Evolutionary conservation across 768 basidiomycete genomes (phyloP).

Genomic region (Termitomyces sp.): DNA sequence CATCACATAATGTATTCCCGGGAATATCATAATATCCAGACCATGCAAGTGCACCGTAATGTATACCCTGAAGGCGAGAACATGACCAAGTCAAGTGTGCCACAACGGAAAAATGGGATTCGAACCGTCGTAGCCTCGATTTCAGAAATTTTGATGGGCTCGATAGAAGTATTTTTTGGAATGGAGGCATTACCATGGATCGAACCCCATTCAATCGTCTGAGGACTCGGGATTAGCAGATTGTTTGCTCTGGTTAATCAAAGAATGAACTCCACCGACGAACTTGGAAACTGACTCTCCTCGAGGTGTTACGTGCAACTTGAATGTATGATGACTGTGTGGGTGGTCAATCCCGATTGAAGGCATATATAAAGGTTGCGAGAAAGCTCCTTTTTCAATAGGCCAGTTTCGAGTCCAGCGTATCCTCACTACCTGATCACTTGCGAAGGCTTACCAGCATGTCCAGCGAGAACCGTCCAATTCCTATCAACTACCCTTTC

Average conservation of each 20-base stretch:
- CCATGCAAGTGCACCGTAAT: too few relatives aligned
- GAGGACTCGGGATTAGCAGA: background rate
- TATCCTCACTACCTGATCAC: background rate
- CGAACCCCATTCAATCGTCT: background rate
- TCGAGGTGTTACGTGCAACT: background rate
- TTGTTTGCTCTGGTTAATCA: background rate
- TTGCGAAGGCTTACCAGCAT: background rate
- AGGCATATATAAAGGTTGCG: background rate
- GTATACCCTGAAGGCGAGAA: too few relatives aligned
- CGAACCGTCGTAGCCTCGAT: background rate
- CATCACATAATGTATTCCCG: too few relatives aligned
- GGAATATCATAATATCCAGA: too few relatives aligned
- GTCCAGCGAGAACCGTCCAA: background rate
- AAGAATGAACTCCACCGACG: background rate
- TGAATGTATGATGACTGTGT: background rate
- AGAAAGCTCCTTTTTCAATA: background rate
- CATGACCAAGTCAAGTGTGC: too few relatives aligned
- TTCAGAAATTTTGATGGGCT: background rate
- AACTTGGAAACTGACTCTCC: background rate
- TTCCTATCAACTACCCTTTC: background rate
- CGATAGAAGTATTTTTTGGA: background rate
- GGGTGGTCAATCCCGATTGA: background rate
- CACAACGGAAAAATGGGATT: too few relatives aligned
- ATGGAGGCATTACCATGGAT: background rate
- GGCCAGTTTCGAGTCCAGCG: background rate